Evolutionary conservation across 2,329 filamentous ascomycete species (phyloP).

Genomic region (Botrytis aclada): DNA sequence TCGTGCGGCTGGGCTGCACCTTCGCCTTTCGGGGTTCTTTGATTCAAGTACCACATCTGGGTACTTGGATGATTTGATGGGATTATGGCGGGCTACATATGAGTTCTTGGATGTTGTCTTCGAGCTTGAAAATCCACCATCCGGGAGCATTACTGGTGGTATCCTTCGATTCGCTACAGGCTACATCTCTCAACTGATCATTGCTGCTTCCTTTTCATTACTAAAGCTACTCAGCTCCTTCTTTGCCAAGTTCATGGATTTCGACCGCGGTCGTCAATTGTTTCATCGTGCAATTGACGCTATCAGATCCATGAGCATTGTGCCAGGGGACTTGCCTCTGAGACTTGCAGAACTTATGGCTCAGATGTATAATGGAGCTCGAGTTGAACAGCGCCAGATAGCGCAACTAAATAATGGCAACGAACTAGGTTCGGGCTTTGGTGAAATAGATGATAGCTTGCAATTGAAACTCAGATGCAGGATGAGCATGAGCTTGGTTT

Average conservation of each 20-base stretch:
- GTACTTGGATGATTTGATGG: conserved; percentile 72
- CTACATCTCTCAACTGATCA: conserved; percentile 81
- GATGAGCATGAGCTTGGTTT: conserved; percentile 82
- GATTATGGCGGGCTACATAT: conserved; percentile 69
- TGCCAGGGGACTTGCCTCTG: conserved; percentile 75
- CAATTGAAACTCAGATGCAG: conserved; percentile 79
- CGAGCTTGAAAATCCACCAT: conserved; percentile 52
- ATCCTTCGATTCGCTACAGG: conserved; percentile 67
- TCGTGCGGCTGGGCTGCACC: conserved; percentile 69
- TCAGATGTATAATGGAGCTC: conserved; percentile 73
- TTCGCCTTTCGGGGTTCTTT: conserved; percentile 77
- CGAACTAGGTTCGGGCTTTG: conserved; percentile 40
- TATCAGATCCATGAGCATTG: conserved; percentile 70
- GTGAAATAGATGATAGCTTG: conserved; percentile 61
- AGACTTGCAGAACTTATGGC: conserved; percentile 81
- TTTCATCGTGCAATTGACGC: conserved; percentile 70
- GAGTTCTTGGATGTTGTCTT: conserved; percentile 61
- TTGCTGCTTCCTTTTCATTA: conserved; percentile 75
- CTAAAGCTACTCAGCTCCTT: conserved; percentile 76
- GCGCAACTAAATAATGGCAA: conserved; percentile 40
- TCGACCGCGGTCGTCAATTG: conserved; percentile 61
- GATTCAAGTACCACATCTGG: conserved; percentile 69
- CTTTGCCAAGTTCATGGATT: conserved; percentile 70
- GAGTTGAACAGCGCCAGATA: conserved; percentile 39
- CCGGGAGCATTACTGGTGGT: conserved; percentile 41